Conservation (phyloP, 2,329 filamentous ascomycete genomes). For the Sporothrix mexicana region DNA sequence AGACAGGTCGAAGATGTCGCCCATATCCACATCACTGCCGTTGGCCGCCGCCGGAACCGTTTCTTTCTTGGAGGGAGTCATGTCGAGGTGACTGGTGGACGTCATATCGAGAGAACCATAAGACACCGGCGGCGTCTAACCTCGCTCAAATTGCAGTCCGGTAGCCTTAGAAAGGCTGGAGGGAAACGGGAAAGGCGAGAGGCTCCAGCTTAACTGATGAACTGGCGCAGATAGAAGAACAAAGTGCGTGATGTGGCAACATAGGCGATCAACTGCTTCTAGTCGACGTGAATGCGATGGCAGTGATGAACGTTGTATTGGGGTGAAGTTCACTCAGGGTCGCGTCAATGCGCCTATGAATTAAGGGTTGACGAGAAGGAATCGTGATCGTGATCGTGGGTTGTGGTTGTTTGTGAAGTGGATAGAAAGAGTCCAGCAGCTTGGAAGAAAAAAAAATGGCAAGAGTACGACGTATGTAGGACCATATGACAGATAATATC, state of each 20-base stretch:
- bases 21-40: constrained; percentile 35
- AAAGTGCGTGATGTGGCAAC: not conserved
- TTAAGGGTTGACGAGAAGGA: not conserved
- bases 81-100: not conserved
- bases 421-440: not conserved
- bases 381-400: not conserved
- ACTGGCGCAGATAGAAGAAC: too few relatives aligned
- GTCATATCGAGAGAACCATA: not conserved
- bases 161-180: constrained; percentile 9
- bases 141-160: not conserved
- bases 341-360: constrained; percentile 1
- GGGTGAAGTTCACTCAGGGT: not conserved
- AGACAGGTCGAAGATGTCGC: constrained; percentile 42
- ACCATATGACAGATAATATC: not conserved
- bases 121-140: not conserved
- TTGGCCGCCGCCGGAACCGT: not conserved
- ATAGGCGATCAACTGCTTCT: too few relatives aligned
- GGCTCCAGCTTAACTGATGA: constrained; percentile 3
- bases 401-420: constrained; percentile 24
- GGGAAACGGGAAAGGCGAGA: not conserved
- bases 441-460: not conserved
- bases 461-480: not conserved
- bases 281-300: not conserved
- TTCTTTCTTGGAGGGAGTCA: not conserved
- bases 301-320: not conserved